A percentile compares a stretch with the other conserved stretches of the same genome.
These are phyloP conservation scores for Chlorella sp. DNA, from an alignment of 139 green algal species.

Conservation along the genomic window DNA sequence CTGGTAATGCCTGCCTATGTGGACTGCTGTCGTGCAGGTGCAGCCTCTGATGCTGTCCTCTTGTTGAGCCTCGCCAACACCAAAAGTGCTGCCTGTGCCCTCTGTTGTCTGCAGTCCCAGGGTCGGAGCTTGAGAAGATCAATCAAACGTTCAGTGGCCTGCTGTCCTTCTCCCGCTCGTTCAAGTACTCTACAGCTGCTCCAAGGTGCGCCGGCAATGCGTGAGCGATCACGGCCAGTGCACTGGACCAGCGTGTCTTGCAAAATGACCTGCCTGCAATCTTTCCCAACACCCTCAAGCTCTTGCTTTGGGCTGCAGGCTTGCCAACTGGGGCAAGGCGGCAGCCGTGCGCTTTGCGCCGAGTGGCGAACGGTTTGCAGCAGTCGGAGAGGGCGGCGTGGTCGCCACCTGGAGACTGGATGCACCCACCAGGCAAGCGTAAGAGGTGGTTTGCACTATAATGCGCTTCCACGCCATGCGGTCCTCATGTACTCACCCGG, in stretches of 20 bases:
- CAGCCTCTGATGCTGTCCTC: no score
- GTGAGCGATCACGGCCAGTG: not conserved
- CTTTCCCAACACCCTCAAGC: not conserved
- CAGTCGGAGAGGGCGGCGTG: conserved; percentile 77
- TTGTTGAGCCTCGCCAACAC: no score
- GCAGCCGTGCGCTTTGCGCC: conserved; percentile 63
- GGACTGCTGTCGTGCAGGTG: no score
- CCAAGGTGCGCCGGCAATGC: not conserved
- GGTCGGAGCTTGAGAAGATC: conserved; percentile 18
- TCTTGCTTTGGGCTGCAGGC: not conserved
- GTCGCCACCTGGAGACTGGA: conserved; percentile 83
- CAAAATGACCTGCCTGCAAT: not conserved
- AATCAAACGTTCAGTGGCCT: not conserved
- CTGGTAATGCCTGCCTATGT: no score
- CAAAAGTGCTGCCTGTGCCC: no score
- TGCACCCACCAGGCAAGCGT: conserved; percentile 21
- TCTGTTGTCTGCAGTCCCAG: not conserved
- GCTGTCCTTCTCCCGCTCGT: conserved; percentile 21
- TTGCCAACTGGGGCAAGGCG: conserved; percentile 38
- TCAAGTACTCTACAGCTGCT: conserved; percentile 2
- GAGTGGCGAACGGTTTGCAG: conserved; percentile 77
- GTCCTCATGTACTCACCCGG: no score
- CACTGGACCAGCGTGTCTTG: no score
- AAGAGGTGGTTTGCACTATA: no score
- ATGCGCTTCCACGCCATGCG: no score